Percentiles rank a stretch among this genome's conserved stretches.
Evolutionary conservation across 2,329 filamentous ascomycete species (phyloP).

Genomic region (Cordyceps cateniannulata): DNA sequence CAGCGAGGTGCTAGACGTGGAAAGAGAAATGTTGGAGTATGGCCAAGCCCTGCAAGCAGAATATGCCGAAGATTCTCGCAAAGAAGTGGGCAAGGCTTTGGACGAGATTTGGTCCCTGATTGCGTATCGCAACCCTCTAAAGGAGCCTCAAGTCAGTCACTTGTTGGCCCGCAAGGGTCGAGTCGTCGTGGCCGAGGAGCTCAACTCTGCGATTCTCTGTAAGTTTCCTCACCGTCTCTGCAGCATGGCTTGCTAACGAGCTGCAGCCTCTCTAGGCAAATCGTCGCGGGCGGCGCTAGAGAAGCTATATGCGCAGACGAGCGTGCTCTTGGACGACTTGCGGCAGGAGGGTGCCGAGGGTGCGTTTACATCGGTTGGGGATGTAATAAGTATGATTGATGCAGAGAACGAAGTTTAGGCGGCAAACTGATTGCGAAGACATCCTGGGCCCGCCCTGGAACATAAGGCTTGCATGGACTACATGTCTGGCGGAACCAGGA

Average conservation of each 20-base stretch:
- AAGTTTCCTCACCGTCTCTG: slow-evolving; percentile 29
- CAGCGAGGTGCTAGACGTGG: slow-evolving; percentile 39
- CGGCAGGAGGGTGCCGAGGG: slow-evolving; percentile 73
- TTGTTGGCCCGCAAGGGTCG: slow-evolving; percentile 71
- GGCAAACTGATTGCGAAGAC: neutral
- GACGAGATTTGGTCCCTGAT: slow-evolving; percentile 83
- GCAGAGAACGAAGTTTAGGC: slow-evolving; percentile 22
- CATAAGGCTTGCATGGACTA: neutral
- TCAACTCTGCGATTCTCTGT: slow-evolving; percentile 91
- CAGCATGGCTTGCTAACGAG: slow-evolving; percentile 16
- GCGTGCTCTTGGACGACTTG: slow-evolving; percentile 76
- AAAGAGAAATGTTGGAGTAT: slow-evolving; percentile 68
- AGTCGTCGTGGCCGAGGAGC: slow-evolving; percentile 77
- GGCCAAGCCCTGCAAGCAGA: slow-evolving; percentile 73
- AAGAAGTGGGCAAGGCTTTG: slow-evolving; percentile 66
- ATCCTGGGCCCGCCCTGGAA: neutral
- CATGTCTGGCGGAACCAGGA: neutral
- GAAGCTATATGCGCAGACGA: slow-evolving; percentile 78
- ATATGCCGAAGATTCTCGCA: slow-evolving; percentile 64
- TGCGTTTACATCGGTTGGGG: slow-evolving; percentile 65
- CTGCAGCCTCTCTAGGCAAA: slow-evolving; percentile 77
- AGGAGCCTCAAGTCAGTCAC: slow-evolving; percentile 67
- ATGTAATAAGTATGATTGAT: slow-evolving; percentile 37
- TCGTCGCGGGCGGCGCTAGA: slow-evolving; percentile 82
- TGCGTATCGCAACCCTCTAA: slow-evolving; percentile 75